Evolutionary conservation across 2,329 filamentous ascomycete species (phyloP), one percentile per base, ranked within the genome.

Genomic region (Dryadomyces quercus-mongolicae): DNA sequence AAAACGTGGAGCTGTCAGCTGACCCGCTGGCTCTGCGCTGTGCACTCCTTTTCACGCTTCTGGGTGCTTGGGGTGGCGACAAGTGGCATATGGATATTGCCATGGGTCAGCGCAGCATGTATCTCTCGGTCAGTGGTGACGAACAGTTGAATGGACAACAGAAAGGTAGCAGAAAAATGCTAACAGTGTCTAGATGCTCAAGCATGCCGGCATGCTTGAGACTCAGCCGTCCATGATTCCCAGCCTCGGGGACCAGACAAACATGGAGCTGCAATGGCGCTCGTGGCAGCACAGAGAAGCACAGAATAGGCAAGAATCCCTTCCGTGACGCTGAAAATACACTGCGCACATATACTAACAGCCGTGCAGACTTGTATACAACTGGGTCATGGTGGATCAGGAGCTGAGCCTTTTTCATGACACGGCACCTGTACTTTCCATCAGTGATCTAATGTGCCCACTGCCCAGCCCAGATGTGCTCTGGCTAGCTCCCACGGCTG

Each of bases 51-150:
- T 86, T 86, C 64, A 85, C 80, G 1, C 75, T 83, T 1, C 74
- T 85, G 25, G 84, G 82, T 8, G 81, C 81, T 1, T 88, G 84
- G 84, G 85, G 83, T 63, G 84, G 84, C 48, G 84, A 87, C 65
- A 86, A 86, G 67, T 86, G 84, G 82, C 80, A 86, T 59, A 87
- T 86, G 83, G 83, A 87, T 62, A 85, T 86, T 59, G 79, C 82
- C 45, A 85, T 86, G 81, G 83, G 84, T 34, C 84, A 86, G 65
- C 75, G 82, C 49, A 81, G 81, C 55, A 86, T 86, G 81, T 87
- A 87, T 64, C 75, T 85, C 56, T 77, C 82, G 56, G 75, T 78
- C 61, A 70, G 74, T 64, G 25, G 8, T 16, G 34, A 2, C 21
- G 15, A 2, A 13, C 9, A 46, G 21, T 16, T n/a, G 42, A 45